A percentile compares a stretch with the other conserved stretches of the same genome.
Conservation (phyloP, 2,329 filamentous ascomycete genomes). For the Curvularia hawaiiensis region DNA sequence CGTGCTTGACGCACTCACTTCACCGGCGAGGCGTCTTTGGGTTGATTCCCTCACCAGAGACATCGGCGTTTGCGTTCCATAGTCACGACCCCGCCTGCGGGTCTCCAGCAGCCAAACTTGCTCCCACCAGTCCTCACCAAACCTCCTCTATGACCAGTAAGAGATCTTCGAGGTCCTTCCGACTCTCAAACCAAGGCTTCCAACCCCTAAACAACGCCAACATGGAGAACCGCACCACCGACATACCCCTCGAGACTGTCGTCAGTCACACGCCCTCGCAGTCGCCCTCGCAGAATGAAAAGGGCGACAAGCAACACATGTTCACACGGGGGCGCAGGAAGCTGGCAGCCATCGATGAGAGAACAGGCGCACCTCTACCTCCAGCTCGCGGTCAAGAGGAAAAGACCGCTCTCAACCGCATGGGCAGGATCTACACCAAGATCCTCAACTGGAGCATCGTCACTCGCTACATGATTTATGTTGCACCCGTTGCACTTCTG, state of each 20-base stretch:
- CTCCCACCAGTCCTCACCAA: conserved; percentile 14
- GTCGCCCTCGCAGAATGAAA: conserved; percentile 28
- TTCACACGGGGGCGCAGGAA: conserved; percentile 45
- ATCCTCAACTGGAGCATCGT: conserved; percentile 67
- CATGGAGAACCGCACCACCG: conserved; percentile 58
- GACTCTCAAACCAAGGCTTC: conserved; percentile 45
- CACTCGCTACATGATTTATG: conserved; percentile 68
- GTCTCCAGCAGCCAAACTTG: conserved; percentile 17
- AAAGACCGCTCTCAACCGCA: conserved; percentile 59
- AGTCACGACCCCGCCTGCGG: conserved; percentile 15
- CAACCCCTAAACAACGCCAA: conserved; percentile 42
- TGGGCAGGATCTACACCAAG: conserved; percentile 65
- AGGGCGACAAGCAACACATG: conserved; percentile 48
- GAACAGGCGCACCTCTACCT: conserved; percentile 30
- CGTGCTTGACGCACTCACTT: conserved; percentile 45
- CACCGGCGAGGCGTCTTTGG: conserved; percentile 16
- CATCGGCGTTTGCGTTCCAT: conserved; percentile 10
- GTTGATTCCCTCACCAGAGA: background rate
- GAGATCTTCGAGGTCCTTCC: conserved; percentile 42
- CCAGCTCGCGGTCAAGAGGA: conserved; percentile 52
- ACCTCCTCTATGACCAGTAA: conserved; percentile 26
- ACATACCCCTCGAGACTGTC: conserved; percentile 66
- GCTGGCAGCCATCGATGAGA: conserved; percentile 38
- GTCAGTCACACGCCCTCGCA: conserved; percentile 53
- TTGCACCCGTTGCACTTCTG: conserved; percentile 61